Conservation (phyloP, 805 yeast genomes). For the Metschnikowia baotianmanensis region DNA sequence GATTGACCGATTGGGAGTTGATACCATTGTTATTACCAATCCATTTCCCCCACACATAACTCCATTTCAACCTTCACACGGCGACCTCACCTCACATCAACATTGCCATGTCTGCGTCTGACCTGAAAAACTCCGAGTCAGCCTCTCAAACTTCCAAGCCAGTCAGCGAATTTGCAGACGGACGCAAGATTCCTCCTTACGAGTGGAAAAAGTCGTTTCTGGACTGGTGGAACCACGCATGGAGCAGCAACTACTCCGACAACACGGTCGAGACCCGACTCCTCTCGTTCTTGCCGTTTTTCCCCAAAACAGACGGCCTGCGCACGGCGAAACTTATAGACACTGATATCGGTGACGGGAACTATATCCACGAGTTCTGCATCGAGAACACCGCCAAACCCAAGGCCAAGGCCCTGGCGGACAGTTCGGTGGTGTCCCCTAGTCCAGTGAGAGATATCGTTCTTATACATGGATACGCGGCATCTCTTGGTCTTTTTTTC, state of each 20-base stretch:
- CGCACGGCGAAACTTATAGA: conserved; percentile 48
- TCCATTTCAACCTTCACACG: not conserved
- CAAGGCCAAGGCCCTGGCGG: conserved; percentile 1
- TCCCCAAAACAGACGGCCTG: conserved; percentile 49
- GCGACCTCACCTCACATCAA: no score
- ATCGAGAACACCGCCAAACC: conserved; percentile 51
- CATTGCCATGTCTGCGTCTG: not conserved
- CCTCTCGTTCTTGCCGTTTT: conserved; percentile 57
- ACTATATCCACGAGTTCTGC: conserved; percentile 74
- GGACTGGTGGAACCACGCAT: conserved; percentile 19
- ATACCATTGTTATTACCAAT: no score
- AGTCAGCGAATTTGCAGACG: conserved; percentile 16
- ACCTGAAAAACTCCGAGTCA: not conserved
- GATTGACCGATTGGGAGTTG: no score
- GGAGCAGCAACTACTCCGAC: conserved; percentile 22
- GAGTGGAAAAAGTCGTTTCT: conserved; percentile 15
- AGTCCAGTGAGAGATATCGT: conserved; percentile 53
- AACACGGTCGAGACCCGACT: conserved; percentile 38
- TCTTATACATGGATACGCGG: conserved; percentile 90
- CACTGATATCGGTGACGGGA: conserved; percentile 53
- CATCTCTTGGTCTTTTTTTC: conserved; percentile 79
- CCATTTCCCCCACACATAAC: not conserved
- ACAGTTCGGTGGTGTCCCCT: conserved; percentile 11
- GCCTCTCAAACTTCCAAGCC: conserved; percentile 1
- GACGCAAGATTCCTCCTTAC: conserved; percentile 17